phyloP scores from a whole-genome alignment of 257 asterid genomes.

The Solanum pimpinellifolium region DNA sequence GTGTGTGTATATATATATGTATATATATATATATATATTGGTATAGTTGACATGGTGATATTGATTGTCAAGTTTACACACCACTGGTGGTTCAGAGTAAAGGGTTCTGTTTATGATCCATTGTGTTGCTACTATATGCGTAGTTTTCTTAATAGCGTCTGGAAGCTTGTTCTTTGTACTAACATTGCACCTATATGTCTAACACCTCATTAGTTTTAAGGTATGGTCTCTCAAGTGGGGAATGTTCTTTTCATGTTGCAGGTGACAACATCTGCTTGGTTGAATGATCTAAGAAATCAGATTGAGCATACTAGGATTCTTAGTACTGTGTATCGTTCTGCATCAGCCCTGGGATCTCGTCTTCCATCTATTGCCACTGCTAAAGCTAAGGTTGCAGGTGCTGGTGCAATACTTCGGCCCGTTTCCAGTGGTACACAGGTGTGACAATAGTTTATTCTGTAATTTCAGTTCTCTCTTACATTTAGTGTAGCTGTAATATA shows the following conservation, averaged over 20 bases:
- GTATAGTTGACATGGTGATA: neutral
- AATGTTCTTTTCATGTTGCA: conserved; percentile 12
- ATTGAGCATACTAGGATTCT: conserved; percentile 87
- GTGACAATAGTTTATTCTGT: neutral
- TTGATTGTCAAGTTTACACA: neutral
- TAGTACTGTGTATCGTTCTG: conserved; percentile 94
- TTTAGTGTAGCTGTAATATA: neutral
- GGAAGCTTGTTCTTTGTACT: neutral
- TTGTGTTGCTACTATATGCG: neutral
- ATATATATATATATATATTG: neutral
- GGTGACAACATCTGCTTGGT: conserved; percentile 99
- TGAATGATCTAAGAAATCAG: conserved; percentile 86
- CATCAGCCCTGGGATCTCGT: conserved; percentile 93
- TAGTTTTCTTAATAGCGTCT: neutral
- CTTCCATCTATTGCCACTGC: conserved; percentile 96
- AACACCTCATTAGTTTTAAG: neutral
- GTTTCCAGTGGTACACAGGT: conserved; percentile 95
- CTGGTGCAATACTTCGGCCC: conserved; percentile 93
- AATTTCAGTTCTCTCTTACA: neutral
- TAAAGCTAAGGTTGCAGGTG: conserved; percentile 93
- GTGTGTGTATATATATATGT: too few relatives aligned
- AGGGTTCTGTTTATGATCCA: neutral
- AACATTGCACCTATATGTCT: neutral
- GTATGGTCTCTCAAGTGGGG: neutral
- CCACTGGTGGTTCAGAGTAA: neutral